Evolutionary conservation across 129 eudicot species (phyloP).

Genomic region (Glebionis coronaria): DNA sequence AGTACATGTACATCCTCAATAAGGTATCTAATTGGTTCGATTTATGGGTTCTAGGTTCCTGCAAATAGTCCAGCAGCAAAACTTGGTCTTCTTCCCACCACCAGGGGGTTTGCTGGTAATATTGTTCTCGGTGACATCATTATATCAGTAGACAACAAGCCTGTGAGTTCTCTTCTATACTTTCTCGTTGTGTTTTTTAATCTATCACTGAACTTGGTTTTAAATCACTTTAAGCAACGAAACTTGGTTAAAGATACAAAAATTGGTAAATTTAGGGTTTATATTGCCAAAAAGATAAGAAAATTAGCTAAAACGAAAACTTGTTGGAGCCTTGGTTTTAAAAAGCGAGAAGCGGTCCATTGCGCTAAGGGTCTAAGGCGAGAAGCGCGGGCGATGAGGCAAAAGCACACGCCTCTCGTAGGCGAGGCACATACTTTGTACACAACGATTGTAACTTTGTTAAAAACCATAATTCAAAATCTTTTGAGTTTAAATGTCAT

Average conservation of each 20-base stretch:
- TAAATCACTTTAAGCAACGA: not conserved
- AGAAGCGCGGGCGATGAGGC: no score
- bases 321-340: no score
- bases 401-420: no score
- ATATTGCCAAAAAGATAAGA: not conserved
- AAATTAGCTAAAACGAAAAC: not conserved
- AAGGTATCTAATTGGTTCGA: no score
- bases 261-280: not conserved
- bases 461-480: no score
- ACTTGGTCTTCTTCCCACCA: constrained; percentile 77
- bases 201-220: not conserved
- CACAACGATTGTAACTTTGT: no score
- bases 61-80: constrained; percentile 80
- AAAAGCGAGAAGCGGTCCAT: no score
- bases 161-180: constrained; percentile 50
- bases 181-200: not conserved
- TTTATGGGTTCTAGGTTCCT: constrained; percentile 58
- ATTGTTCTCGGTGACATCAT: constrained; percentile 89
- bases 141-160: constrained; percentile 67
- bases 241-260: not conserved
- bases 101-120: constrained; percentile 96
- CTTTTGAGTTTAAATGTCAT: no score
- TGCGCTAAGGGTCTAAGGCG: no score
- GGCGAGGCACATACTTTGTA: no score
- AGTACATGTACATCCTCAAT: no score